Percentiles rank a stretch among this genome's conserved stretches.
Evolutionary conservation across 306 rosid genomes (phyloP).

Genomic region (Dalbergia oliveri): DNA sequence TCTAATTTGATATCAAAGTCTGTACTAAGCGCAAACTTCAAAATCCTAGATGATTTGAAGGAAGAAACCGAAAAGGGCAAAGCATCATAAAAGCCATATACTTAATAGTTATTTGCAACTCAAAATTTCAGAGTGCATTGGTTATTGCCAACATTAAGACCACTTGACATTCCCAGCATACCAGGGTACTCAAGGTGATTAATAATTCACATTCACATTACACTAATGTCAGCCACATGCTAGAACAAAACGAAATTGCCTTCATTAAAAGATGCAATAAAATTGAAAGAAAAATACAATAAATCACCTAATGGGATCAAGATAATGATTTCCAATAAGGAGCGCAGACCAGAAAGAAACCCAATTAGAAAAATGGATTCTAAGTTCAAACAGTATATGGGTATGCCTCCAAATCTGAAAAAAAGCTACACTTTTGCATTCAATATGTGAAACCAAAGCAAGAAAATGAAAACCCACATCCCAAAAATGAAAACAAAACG

Average conservation of each 20-base stretch:
- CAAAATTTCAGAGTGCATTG: constrained; percentile 14
- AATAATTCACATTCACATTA: not conserved
- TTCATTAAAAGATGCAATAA: not conserved
- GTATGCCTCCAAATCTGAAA: not conserved
- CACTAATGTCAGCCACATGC: constrained; percentile 15
- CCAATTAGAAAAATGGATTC: not conserved
- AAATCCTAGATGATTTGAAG: constrained; percentile 5
- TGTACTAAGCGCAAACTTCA: not conserved
- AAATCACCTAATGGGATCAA: not conserved
- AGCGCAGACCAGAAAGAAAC: not conserved
- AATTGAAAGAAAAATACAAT: not conserved
- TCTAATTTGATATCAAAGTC: constrained; percentile 8
- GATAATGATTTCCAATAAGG: not conserved
- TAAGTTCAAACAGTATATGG: not conserved
- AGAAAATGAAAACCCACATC: constrained; percentile 19
- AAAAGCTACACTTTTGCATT: not conserved
- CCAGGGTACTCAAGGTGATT: not conserved
- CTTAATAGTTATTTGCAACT: not conserved
- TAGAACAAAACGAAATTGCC: not conserved
- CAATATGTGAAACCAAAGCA: constrained; percentile 7
- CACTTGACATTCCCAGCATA: not conserved
- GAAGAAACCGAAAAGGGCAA: not conserved
- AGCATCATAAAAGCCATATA: not conserved
- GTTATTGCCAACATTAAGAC: not conserved
- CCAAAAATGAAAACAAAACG: constrained; percentile 16